phyloP scores from a whole-genome alignment of 805 yeast genomes.

The Cyberlindnera americana region DNA sequence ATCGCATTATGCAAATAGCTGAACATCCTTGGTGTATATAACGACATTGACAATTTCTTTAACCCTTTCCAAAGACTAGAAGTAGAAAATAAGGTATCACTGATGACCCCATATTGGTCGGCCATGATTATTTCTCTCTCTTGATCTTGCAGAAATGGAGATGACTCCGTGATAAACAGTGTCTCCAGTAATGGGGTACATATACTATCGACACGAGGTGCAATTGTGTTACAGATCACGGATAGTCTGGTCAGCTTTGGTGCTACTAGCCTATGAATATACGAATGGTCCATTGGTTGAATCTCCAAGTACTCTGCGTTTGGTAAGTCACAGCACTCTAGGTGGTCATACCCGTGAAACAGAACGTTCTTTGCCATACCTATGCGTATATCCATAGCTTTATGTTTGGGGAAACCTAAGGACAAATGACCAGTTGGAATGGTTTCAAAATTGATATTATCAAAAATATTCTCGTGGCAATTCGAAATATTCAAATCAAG shows the following conservation, averaged over 20 bases:
- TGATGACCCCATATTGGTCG: slow-evolving; percentile 2
- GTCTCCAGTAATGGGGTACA: slow-evolving; percentile 2
- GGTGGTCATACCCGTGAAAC: slow-evolving; percentile 1
- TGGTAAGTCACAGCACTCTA: slow-evolving; percentile 1
- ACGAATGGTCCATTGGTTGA: neutral
- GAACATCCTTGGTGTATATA: slow-evolving; percentile 2
- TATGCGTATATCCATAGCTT: slow-evolving; percentile 3
- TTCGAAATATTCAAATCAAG: slow-evolving; percentile 1
- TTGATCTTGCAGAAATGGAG: slow-evolving; percentile 1
- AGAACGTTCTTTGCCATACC: slow-evolving; percentile 4
- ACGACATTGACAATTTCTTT: neutral
- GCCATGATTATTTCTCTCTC: slow-evolving; percentile 5
- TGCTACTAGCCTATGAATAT: slow-evolving; percentile 1
- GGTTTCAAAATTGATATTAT: slow-evolving; percentile 4
- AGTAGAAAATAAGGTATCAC: slow-evolving; percentile 2
- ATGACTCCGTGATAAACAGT: slow-evolving; percentile 1
- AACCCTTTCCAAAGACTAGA: slow-evolving; percentile 2
- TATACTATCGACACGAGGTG: slow-evolving; percentile 5
- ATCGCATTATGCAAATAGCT: neutral
- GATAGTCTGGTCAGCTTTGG: slow-evolving; percentile 4
- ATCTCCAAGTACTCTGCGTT: slow-evolving; percentile 1
- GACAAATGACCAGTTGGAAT: slow-evolving; percentile 4
- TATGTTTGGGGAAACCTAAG: slow-evolving; percentile 6
- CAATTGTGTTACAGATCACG: slow-evolving; percentile 3
- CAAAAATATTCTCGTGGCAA: slow-evolving; percentile 5